Conservation (phyloP, 2,329 filamentous ascomycete genomes). For the Aspergillus sp. region DNA sequence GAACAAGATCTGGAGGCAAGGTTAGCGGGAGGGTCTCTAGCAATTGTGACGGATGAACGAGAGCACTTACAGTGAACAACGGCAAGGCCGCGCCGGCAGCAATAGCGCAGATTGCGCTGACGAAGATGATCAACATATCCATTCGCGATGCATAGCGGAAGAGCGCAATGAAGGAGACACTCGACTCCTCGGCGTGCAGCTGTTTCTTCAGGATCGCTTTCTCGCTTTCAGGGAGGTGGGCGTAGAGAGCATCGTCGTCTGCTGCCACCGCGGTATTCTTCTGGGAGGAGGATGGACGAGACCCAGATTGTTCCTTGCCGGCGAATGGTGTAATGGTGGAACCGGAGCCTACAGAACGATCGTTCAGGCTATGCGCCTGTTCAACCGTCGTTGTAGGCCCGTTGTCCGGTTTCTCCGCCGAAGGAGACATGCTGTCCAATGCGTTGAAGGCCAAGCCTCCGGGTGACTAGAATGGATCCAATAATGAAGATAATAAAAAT, state of each 20-base stretch:
- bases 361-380: conserved; percentile 15
- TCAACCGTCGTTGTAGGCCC: conserved; percentile 1
- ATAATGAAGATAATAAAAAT: background rate
- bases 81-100: conserved; percentile 72
- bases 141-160: conserved; percentile 68
- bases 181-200: conserved; percentile 62
- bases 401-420: conserved; percentile 3
- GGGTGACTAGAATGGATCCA: background rate
- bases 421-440: background rate
- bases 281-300: conserved; percentile 7
- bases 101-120: conserved; percentile 65
- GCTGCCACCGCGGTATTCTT: conserved; percentile 14
- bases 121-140: conserved; percentile 62
- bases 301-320: conserved; percentile 18
- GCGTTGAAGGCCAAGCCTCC: background rate
- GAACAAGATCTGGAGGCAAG: conserved; percentile 56
- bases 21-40: conserved; percentile 3
- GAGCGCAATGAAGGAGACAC: conserved; percentile 62
- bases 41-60: background rate
- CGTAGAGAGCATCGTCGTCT: conserved; percentile 53
- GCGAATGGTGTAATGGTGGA: conserved; percentile 18
- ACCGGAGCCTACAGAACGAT: conserved; percentile 18
- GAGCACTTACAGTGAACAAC: conserved; percentile 64
- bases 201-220: conserved; percentile 66
- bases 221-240: conserved; percentile 64